Evolutionary conservation across 768 basidiomycete genomes (phyloP).

Genomic region (Sutorius australiensis): DNA sequence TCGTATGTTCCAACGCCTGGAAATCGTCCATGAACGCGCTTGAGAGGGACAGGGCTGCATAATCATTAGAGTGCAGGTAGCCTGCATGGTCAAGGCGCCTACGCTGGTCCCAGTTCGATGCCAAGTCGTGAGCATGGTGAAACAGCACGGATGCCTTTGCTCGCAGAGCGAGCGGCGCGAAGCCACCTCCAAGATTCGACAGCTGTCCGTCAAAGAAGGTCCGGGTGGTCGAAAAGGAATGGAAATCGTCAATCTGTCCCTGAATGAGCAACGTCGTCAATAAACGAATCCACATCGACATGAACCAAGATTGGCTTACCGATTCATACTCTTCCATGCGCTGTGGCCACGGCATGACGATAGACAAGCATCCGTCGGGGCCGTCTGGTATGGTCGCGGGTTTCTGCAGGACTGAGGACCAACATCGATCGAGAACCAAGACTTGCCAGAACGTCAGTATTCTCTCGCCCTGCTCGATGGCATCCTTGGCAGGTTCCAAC

Average conservation of each 20-base stretch:
- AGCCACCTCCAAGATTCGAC: constrained; percentile 46
- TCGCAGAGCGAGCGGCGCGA: constrained; percentile 61
- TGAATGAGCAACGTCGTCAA: constrained; percentile 30
- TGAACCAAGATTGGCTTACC: constrained; percentile 38
- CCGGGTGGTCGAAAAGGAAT: constrained; percentile 55
- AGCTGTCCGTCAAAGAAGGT: constrained; percentile 61
- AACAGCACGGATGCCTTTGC: constrained; percentile 77
- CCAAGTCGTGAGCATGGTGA: constrained; percentile 59
- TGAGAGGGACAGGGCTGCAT: constrained; percentile 42
- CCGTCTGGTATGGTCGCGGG: constrained; percentile 65
- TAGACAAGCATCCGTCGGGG: constrained; percentile 50
- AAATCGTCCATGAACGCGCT: constrained; percentile 54
- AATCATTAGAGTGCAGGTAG: constrained; percentile 21
- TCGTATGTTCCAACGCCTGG: constrained; percentile 58
- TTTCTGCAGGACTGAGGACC: constrained; percentile 71
- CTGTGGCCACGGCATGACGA: constrained; percentile 77
- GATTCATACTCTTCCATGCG: constrained; percentile 67
- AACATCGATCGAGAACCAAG: constrained; percentile 75
- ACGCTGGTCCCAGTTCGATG: constrained; percentile 61
- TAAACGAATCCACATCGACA: constrained; percentile 3
- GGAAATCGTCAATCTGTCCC: constrained; percentile 54
- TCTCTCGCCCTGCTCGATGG: constrained; percentile 64
- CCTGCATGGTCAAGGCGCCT: constrained; percentile 25
- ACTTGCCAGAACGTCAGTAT: constrained; percentile 82
- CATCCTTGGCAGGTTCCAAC: constrained; percentile 55